Conservation (phyloP, 345 rosid species). For the Dimocarpus longan region DNA sequence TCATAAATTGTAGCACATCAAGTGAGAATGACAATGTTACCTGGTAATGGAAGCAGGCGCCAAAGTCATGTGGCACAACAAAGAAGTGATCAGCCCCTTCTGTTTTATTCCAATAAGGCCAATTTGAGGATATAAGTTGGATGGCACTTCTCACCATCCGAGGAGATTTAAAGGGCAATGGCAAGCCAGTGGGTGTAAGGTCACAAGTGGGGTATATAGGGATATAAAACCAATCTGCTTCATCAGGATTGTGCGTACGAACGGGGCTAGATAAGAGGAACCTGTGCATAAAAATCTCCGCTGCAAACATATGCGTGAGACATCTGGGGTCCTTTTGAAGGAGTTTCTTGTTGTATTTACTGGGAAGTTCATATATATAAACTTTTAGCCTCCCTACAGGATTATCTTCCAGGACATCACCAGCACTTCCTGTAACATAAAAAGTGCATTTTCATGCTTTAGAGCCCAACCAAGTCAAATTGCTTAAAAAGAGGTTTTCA, state of each 20-base stretch:
- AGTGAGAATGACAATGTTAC: slow-evolving; percentile 28
- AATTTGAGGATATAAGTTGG: slow-evolving; percentile 74
- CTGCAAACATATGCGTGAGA: slow-evolving; percentile 96
- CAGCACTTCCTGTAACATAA: slow-evolving; percentile 78
- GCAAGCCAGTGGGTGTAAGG: slow-evolving; percentile 93
- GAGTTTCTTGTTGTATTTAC: slow-evolving; percentile 87
- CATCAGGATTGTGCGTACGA: slow-evolving; percentile 79
- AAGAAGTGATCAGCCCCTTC: slow-evolving; percentile 98
- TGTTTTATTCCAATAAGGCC: slow-evolving; percentile 95
- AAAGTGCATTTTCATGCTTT: neutral
- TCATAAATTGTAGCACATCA: no score
- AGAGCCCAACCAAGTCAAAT: neutral
- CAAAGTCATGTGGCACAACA: slow-evolving; percentile 94
- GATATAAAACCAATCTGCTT: slow-evolving; percentile 96
- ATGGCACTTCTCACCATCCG: slow-evolving; percentile 94
- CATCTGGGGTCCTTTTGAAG: slow-evolving; percentile 97
- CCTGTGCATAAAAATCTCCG: slow-evolving; percentile 90
- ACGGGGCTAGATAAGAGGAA: slow-evolving; percentile 91
- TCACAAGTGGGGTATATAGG: slow-evolving; percentile 94
- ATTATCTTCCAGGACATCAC: slow-evolving; percentile 93
- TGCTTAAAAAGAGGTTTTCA: neutral
- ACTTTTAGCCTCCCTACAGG: slow-evolving; percentile 95
- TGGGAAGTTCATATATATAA: slow-evolving; percentile 87
- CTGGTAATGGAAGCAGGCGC: slow-evolving; percentile 96
- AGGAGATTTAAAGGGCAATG: slow-evolving; percentile 93